Percentiles rank a stretch among this genome's conserved stretches.
Evolutionary conservation across 495 filamentous ascomycete species (phyloP).

Genomic region (Penicillium longicatenatum): DNA sequence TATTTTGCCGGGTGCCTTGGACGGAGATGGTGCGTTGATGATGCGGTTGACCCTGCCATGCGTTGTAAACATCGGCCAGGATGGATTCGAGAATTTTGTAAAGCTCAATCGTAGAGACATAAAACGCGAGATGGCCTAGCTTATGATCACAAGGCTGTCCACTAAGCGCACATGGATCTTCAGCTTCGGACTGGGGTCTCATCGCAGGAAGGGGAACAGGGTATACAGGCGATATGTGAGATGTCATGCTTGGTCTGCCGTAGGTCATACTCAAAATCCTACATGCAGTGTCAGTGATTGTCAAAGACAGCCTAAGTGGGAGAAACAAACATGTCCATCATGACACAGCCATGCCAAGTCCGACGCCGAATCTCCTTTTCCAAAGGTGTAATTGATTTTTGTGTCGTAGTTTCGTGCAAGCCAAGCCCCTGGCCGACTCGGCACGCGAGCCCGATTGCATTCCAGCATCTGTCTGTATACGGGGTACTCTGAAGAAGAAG

Average conservation of each 20-base stretch:
- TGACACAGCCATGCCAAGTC: constrained; percentile 52
- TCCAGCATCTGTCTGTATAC: constrained; percentile 51
- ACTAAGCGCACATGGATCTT: constrained; percentile 27
- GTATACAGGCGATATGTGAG: constrained; percentile 34
- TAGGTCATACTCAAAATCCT: constrained; percentile 54
- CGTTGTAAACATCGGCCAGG: constrained; percentile 45
- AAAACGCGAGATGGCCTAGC: constrained; percentile 37
- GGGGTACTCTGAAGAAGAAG: constrained; percentile 48
- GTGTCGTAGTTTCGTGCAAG: constrained; percentile 39
- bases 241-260: constrained; percentile 48
- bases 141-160: constrained; percentile 26
- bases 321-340: constrained; percentile 46
- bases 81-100: constrained; percentile 47
- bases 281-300: constrained; percentile 1
- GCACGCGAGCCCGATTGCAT: constrained; percentile 48
- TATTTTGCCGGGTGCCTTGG: constrained; percentile 21
- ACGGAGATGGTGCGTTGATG: constrained; percentile 12
- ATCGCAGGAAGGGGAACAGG: constrained; percentile 35
- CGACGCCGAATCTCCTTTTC: constrained; percentile 47
- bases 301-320: background rate
- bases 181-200: constrained; percentile 10
- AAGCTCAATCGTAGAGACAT: constrained; percentile 41
- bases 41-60: constrained; percentile 31
- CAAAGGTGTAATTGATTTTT: constrained; percentile 26
- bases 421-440: constrained; percentile 50